Base-by-base conservation (phyloP, 225 moss, liverwort and hornwort genomes). In the Thuidium tamariscinum region DNA sequence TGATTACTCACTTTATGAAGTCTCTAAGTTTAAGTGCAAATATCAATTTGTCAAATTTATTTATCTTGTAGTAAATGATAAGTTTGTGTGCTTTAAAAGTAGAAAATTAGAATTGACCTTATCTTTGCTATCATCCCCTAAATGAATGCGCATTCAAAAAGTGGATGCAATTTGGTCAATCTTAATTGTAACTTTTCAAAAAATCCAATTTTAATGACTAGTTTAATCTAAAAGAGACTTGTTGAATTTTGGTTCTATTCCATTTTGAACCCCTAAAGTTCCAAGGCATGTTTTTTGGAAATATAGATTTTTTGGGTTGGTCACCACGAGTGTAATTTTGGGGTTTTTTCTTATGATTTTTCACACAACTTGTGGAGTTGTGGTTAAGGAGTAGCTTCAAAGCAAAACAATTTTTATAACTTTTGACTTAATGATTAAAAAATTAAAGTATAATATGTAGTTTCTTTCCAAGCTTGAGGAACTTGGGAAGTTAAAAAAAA, bases 71-170 rank as follows among this genome's bases (percentile, higher is more conserved):
- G 1, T 72, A 30, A 11, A 10, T 2, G 18, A 30, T 48, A 29
- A 30, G 11, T 11, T 71, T 1, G 1, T 11, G 2, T 18, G 0
- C 17, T 72, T 48, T 72, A 11, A 72, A 72, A 7, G 18, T 46
- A n/a, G 18, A 30, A 30, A 30, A 30, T 30, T 30, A 72, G 18
- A 46, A 3, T 46, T 6, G 46, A 46, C 0, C 1, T 0, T 30
- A 30, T 0, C 18, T 4, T 71, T 29, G 2, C 18, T 72, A 30
- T 29, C 11, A 71, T 0, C 0, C 11, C 2, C 3, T 30, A 70
- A 72, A 48, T 48, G 11, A 30, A 0, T 1, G 0, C 0, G 0
- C 20, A 48, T 72, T 5, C 2, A 4, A 0, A 32, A 19, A 19
- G 5, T 20, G 1, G 7, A 48, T 73, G 32, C 0, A 2, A 2